phyloP scores from a whole-genome alignment of 2,329 filamentous ascomycete genomes.

The Botrytis hyacinthi region DNA sequence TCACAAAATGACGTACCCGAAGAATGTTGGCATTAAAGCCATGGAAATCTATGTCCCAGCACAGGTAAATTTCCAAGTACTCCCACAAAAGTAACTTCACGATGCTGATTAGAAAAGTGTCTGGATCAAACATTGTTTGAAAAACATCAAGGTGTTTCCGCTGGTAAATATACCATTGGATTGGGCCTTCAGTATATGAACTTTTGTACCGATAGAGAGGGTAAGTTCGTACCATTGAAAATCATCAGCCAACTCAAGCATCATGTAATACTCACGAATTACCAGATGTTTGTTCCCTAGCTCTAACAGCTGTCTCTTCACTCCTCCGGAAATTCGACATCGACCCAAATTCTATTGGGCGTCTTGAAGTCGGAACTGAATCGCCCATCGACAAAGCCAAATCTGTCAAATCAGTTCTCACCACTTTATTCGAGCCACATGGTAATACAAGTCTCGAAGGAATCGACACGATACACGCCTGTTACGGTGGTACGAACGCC shows the following conservation, averaged over 20 bases:
- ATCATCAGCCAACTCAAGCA: not conserved
- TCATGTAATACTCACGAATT: not conserved
- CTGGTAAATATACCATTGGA: slow-evolving; percentile 87
- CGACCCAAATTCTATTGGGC: slow-evolving; percentile 73
- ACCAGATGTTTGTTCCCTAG: slow-evolving; percentile 86
- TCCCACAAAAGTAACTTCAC: not conserved
- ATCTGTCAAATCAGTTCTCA: slow-evolving; percentile 83
- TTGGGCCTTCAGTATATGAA: slow-evolving; percentile 88
- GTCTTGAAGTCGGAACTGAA: slow-evolving; percentile 82
- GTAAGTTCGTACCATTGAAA: slow-evolving; percentile 46
- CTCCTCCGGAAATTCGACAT: slow-evolving; percentile 81
- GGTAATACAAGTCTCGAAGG: slow-evolving; percentile 83
- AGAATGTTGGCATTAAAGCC: slow-evolving; percentile 91
- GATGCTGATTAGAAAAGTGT: slow-evolving; percentile 53
- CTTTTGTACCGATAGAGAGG: slow-evolving; percentile 87
- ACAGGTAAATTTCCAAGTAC: slow-evolving; percentile 58
- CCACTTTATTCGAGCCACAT: slow-evolving; percentile 69
- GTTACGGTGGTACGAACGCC: slow-evolving; percentile 83
- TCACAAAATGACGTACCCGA: slow-evolving; percentile 55
- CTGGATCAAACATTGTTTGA: slow-evolving; percentile 80
- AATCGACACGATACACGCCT: slow-evolving; percentile 79
- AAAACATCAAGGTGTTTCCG: slow-evolving; percentile 78
- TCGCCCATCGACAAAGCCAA: slow-evolving; percentile 87
- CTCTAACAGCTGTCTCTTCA: slow-evolving; percentile 73
- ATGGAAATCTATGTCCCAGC: slow-evolving; percentile 85